phyloP scores from a whole-genome alignment of 2,329 filamentous ascomycete species.

The Davidsoniella eucalypti region DNA sequence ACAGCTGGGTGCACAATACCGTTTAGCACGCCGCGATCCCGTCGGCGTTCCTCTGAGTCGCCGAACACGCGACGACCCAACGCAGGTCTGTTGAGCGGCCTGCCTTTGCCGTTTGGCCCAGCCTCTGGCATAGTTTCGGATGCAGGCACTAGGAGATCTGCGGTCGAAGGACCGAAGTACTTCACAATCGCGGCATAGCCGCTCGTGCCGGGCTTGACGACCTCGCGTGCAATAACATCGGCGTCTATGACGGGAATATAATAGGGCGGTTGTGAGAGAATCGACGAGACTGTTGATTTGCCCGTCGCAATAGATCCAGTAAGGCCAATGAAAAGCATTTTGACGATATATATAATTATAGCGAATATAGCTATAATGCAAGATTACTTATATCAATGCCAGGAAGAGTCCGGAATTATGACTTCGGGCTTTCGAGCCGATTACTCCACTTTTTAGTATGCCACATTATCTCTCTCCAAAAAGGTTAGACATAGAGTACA shows the following conservation, averaged over 20 bases:
- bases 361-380: neutral
- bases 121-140: slow-evolving; percentile 34
- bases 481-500: too few relatives aligned
- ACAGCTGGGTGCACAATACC: slow-evolving; percentile 87
- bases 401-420: too few relatives aligned
- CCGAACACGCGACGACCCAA: slow-evolving; percentile 81
- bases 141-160: slow-evolving; percentile 59
- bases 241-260: slow-evolving; percentile 85
- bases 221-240: slow-evolving; percentile 78
- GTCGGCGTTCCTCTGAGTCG: slow-evolving; percentile 48
- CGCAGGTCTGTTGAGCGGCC: slow-evolving; percentile 70
- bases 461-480: too few relatives aligned
- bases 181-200: slow-evolving; percentile 71
- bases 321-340: slow-evolving; percentile 89
- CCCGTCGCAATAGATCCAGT: slow-evolving; percentile 96
- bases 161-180: slow-evolving; percentile 68
- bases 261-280: slow-evolving; percentile 68
- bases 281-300: slow-evolving; percentile 83
- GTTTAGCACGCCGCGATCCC: slow-evolving; percentile 65
- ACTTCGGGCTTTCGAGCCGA: too few relatives aligned
- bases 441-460: too few relatives aligned
- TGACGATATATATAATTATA: neutral
- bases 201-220: slow-evolving; percentile 78
- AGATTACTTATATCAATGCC: too few relatives aligned
- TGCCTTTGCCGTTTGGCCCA: slow-evolving; percentile 43